phyloP scores from a whole-genome alignment of 2,329 filamentous ascomycete species.

The Colletotrichum phormii region DNA sequence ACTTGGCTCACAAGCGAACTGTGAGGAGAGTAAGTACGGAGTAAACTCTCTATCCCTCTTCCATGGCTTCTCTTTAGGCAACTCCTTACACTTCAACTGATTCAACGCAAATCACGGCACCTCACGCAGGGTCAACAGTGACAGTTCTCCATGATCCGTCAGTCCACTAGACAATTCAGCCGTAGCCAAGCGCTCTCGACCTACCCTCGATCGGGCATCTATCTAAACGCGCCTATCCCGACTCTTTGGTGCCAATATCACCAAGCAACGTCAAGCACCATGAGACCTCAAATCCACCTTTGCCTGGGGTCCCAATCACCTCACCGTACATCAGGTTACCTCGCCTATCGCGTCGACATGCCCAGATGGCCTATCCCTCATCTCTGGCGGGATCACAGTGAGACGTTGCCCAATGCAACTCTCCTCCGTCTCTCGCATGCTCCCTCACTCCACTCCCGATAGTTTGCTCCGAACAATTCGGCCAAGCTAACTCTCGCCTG shows the following conservation, averaged over 20 bases:
- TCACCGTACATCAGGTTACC: background rate
- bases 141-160: background rate
- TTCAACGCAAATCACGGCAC: background rate
- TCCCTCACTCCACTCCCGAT: conserved; percentile 2
- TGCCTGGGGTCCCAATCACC: background rate
- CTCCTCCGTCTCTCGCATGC: conserved; percentile 19
- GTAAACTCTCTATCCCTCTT: background rate
- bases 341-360: conserved; percentile 15
- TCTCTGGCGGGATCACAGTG: conserved; percentile 6
- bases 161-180: background rate
- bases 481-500: background rate
- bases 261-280: background rate
- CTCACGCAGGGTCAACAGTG: background rate
- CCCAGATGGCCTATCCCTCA: conserved; percentile 22
- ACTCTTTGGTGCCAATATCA: background rate
- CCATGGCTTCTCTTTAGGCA: background rate
- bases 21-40: no score
- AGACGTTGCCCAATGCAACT: conserved; percentile 29
- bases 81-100: background rate
- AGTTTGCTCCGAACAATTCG: background rate
- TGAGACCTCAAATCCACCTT: background rate
- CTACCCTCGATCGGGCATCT: background rate
- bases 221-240: background rate
- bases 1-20: conserved; percentile 10
- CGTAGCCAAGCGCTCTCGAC: background rate